Conservation (phyloP, 208 protist species). For the Tritrichomonas musculus region DNA sequence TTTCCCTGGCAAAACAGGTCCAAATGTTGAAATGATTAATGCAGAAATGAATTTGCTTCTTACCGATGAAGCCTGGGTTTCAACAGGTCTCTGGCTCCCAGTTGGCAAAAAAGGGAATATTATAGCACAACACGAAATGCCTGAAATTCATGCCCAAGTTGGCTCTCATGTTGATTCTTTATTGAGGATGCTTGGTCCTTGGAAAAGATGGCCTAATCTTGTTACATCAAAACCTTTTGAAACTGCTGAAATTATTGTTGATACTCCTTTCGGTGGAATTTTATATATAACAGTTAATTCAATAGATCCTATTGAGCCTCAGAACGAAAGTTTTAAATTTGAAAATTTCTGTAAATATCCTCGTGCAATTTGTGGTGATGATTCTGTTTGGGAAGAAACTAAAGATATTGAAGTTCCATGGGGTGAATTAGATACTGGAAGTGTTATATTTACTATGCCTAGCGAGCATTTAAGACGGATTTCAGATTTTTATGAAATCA, state of each 20-base stretch:
- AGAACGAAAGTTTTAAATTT: background rate
- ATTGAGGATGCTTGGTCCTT: background rate
- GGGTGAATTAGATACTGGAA: background rate
- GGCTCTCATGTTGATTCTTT: background rate
- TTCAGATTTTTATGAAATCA: background rate
- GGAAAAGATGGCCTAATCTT: background rate
- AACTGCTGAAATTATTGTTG: background rate
- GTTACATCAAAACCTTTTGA: background rate
- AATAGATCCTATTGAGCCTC: background rate
- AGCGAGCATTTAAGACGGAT: background rate
- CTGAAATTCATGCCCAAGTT: background rate
- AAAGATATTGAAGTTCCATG: conserved; percentile 34
- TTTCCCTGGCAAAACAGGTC: background rate
- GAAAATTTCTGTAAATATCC: background rate
- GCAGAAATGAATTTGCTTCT: background rate
- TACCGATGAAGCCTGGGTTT: background rate
- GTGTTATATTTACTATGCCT: background rate
- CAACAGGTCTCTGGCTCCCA: background rate
- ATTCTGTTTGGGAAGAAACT: background rate
- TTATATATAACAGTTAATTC: background rate
- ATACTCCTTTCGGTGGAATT: background rate
- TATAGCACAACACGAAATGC: background rate
- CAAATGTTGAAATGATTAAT: background rate
- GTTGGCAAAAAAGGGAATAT: background rate
- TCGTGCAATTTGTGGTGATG: background rate